Conservation (phyloP, 2,329 filamentous ascomycete genomes). For the Didymosphaeria variabile region DNA sequence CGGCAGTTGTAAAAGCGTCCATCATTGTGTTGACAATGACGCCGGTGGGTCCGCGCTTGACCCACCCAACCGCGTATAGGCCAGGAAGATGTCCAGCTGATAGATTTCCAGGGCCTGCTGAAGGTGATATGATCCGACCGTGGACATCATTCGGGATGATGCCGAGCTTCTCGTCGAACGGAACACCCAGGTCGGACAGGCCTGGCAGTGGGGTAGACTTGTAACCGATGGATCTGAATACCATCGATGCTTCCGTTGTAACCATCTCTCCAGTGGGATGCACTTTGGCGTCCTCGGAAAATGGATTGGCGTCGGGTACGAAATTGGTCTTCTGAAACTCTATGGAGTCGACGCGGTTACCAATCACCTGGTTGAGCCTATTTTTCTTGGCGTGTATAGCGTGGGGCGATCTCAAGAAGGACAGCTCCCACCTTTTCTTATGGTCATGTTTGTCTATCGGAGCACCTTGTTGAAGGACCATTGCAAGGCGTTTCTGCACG, state of each 20-base stretch:
- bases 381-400: slow-evolving; percentile 66
- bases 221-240: slow-evolving; percentile 96
- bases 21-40: slow-evolving; percentile 97
- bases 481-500: slow-evolving; percentile 78
- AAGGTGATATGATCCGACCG: slow-evolving; percentile 71
- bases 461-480: slow-evolving; percentile 82
- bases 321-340: slow-evolving; percentile 68
- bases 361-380: slow-evolving; percentile 14
- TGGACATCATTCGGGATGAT: slow-evolving; percentile 83
- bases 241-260: slow-evolving; percentile 72
- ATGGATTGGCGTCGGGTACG: slow-evolving; percentile 49
- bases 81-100: slow-evolving; percentile 68
- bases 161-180: slow-evolving; percentile 78
- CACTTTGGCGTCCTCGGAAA: slow-evolving; percentile 62
- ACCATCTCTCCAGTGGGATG: slow-evolving; percentile 54
- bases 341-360: slow-evolving; percentile 67
- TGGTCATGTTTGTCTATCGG: slow-evolving; percentile 58
- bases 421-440: slow-evolving; percentile 79
- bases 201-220: slow-evolving; percentile 80
- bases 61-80: slow-evolving; percentile 94
- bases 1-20: slow-evolving; percentile 89
- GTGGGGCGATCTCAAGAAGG: slow-evolving; percentile 83
- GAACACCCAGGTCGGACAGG: slow-evolving; percentile 75
- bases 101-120: slow-evolving; percentile 48
- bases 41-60: slow-evolving; percentile 91